Evolutionary conservation across 495 filamentous ascomycete genomes (phyloP).

Genomic region (Barbatosphaeria neglecta): DNA sequence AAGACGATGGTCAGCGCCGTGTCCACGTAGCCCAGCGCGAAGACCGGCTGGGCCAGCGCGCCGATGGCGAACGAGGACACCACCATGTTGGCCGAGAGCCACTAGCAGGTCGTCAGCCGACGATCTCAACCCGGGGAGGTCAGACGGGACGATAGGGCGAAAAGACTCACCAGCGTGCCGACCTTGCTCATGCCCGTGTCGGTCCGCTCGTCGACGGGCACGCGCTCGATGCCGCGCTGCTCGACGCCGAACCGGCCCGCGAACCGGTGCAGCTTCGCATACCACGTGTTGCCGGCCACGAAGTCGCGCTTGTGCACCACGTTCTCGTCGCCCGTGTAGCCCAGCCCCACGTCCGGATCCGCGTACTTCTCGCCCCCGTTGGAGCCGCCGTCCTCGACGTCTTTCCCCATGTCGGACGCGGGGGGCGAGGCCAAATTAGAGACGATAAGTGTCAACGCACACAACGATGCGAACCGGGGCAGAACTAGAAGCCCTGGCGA

Average conservation of each 20-base stretch:
- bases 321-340: slow-evolving; percentile 39
- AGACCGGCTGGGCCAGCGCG: slow-evolving; percentile 55
- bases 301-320: slow-evolving; percentile 53
- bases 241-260: slow-evolving; percentile 63
- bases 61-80: slow-evolving; percentile 75
- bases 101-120: slow-evolving; percentile 38
- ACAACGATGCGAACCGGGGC: not conserved
- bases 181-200: slow-evolving; percentile 56
- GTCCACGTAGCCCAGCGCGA: slow-evolving; percentile 62
- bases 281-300: slow-evolving; percentile 45
- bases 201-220: slow-evolving; percentile 60
- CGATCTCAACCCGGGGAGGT: too few relatives aligned
- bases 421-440: not conserved
- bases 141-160: too few relatives aligned
- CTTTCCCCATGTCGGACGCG: not conserved
- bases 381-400: not conserved
- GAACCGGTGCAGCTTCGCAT: slow-evolving; percentile 57
- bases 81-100: slow-evolving; percentile 77
- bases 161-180: slow-evolving; percentile 61
- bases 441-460: not conserved
- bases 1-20: slow-evolving; percentile 66
- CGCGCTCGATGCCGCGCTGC: slow-evolving; percentile 70
- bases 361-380: not conserved
- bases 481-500: too few relatives aligned
- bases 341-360: slow-evolving; percentile 18